A percentile compares a stretch with the other conserved stretches of the same genome.
Evolutionary conservation across 2,329 filamentous ascomycete species (phyloP).

Genomic region (Trichoderma sp.): DNA sequence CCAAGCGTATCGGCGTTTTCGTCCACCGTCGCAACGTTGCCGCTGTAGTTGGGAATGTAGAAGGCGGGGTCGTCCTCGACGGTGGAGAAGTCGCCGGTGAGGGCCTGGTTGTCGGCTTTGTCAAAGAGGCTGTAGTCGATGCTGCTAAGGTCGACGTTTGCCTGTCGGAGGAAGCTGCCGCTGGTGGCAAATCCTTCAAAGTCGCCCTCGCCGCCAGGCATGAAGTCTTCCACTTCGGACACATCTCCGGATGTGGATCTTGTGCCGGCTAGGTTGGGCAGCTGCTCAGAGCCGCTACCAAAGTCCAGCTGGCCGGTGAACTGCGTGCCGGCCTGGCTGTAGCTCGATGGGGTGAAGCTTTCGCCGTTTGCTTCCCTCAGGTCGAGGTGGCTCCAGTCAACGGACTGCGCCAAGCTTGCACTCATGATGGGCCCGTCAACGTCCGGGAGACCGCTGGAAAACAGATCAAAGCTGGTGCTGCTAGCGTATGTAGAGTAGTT

Average conservation of each 20-base stretch:
- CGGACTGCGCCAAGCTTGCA: slow-evolving; percentile 54
- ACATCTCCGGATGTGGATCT: slow-evolving; percentile 65
- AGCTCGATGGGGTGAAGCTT: slow-evolving; percentile 52
- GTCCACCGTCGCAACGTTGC: slow-evolving; percentile 35
- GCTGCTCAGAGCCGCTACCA: slow-evolving; percentile 50
- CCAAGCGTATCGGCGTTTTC: slow-evolving; percentile 36
- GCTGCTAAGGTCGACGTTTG: slow-evolving; percentile 43
- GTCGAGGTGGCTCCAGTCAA: slow-evolving; percentile 48
- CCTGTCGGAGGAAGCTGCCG: slow-evolving; percentile 46
- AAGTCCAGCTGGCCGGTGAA: slow-evolving; percentile 53
- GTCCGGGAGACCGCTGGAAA: slow-evolving; percentile 41
- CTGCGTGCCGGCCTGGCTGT: slow-evolving; percentile 50
- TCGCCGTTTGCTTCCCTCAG: slow-evolving; percentile 44
- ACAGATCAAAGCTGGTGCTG: slow-evolving; percentile 50
- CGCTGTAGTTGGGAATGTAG: slow-evolving; percentile 48
- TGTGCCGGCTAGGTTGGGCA: slow-evolving; percentile 52
- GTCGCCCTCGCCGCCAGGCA: slow-evolving; percentile 46
- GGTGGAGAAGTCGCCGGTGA: slow-evolving; percentile 44
- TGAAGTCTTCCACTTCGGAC: slow-evolving; percentile 62
- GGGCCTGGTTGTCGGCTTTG: slow-evolving; percentile 42
- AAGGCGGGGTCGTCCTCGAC: slow-evolving; percentile 51
- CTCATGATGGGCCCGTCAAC: slow-evolving; percentile 60
- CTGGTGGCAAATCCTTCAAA: slow-evolving; percentile 48
- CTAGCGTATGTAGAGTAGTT: slow-evolving; percentile 49
- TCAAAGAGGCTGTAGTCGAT: slow-evolving; percentile 57